Evolutionary conservation across 1,284 basidiomycete genomes (phyloP), one percentile per base, ranked within the genome.

Genomic region (Sanguinoderma infundibulare): DNA sequence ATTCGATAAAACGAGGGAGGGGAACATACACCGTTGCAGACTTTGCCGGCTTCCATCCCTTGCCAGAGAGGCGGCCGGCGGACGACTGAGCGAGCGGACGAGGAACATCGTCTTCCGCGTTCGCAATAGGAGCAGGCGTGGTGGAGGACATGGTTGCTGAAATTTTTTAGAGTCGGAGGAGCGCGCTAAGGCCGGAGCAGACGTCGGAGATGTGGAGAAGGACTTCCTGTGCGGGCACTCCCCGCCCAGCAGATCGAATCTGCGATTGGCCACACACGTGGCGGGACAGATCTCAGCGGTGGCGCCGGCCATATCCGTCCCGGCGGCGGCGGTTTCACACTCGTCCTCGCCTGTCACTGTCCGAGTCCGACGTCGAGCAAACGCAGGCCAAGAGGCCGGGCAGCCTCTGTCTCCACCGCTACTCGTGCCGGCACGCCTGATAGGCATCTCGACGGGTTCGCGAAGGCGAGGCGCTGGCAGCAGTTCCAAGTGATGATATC

Each of bases 1-100:
- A 46, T 57, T 54, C 51, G 44, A 22, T 64, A 49, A 59, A 34
- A 58, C 34, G 58, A 55, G 14, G 53, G 26, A 38, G 51, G 53
- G 7, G 60, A 61, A 71, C 80, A 56, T 71, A 91, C 91, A 85
- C 83, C 28, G 87, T 86, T 10, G 91, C 81, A 1, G 81, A 73
- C 72, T 90, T 91, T 36, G 52, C 50, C 14, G 46, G 12, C 61
- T 67, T 67, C 66, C 66, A 67, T 64, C 60, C 60, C 55, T 67
- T 67, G 35, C 65, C 65, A 34, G 65, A 67, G 34, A 64, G 53
- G 26, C 65, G 65, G 10, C 65, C 62, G 32, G 35, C 38, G 9
- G 61, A 54, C 0, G 66, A 58, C 15, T 58, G 62, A 17, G 60
- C 62, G 17, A 64, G 62, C 9, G 62, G 57, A 26, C 49, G 53